phyloP scores from a whole-genome alignment of 305 asterid species.

The Ajuga reptans region DNA sequence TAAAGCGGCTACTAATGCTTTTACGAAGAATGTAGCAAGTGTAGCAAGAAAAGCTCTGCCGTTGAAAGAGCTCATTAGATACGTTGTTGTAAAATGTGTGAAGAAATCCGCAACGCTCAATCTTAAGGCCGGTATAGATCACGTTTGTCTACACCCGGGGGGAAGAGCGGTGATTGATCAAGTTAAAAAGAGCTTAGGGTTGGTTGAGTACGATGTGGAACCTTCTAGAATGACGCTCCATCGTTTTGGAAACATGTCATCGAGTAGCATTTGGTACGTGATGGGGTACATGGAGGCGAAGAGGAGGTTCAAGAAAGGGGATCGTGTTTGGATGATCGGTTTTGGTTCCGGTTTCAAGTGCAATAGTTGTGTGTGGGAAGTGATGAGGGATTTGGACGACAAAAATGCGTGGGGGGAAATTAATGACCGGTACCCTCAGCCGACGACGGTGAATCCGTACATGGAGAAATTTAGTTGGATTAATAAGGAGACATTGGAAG shows the following conservation, averaged over 20 bases:
- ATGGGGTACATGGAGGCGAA: constrained; percentile 78
- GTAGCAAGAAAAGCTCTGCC: constrained; percentile 29
- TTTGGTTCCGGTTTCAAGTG: constrained; percentile 89
- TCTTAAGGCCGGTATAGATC: constrained; percentile 27
- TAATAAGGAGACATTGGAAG: too few relatives aligned
- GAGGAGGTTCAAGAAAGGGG: constrained; percentile 59
- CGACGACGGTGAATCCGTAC: too few relatives aligned
- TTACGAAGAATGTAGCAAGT: constrained; percentile 20
- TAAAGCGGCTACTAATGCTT: constrained; percentile 27
- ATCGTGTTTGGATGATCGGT: constrained; percentile 58
- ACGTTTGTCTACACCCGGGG: constrained; percentile 74
- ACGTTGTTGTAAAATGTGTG: constrained; percentile 5
- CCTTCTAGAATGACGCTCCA: constrained; percentile 87
- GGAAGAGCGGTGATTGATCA: constrained; percentile 68
- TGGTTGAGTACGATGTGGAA: constrained; percentile 58
- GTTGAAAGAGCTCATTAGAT: constrained; percentile 21
- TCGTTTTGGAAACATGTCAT: constrained; percentile 79
- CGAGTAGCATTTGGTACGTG: constrained; percentile 78
- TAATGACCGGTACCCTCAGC: too few relatives aligned
- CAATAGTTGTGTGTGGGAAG: constrained; percentile 72
- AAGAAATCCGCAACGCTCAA: constrained; percentile 8
- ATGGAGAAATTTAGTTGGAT: too few relatives aligned
- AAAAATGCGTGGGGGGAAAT: too few relatives aligned
- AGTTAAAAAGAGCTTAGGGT: constrained; percentile 32
- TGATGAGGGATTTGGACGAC: constrained; percentile 46